Percentiles rank a stretch among this genome's conserved stretches.
phyloP scores from a whole-genome alignment of 2,329 filamentous ascomycete genomes.

The Ophiocordyceps sinensis region DNA sequence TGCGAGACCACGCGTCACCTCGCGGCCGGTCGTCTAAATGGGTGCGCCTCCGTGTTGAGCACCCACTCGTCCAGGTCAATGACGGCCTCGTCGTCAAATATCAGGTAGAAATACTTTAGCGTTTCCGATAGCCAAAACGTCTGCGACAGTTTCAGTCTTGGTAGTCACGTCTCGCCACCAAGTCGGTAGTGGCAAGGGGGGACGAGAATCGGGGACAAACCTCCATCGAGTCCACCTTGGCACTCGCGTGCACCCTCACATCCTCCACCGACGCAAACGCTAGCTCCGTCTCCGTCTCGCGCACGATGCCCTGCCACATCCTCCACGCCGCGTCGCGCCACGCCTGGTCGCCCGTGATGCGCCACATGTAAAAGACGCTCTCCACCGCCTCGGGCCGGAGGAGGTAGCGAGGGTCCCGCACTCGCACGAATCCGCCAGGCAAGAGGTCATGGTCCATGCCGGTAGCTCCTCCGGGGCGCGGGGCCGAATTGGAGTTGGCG shows the following conservation, averaged over 20 bases:
- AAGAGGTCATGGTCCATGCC: slow-evolving; percentile 5
- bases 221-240: slow-evolving; percentile 48
- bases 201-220: slow-evolving; percentile 4
- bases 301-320: slow-evolving; percentile 30
- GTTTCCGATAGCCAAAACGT: slow-evolving; percentile 65
- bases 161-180: neutral
- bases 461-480: slow-evolving; percentile 2
- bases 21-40: slow-evolving; percentile 21
- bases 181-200: neutral
- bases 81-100: slow-evolving; percentile 49
- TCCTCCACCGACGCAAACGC: slow-evolving; percentile 28
- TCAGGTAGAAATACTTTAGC: slow-evolving; percentile 63
- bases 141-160: slow-evolving; percentile 10
- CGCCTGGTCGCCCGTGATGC: slow-evolving; percentile 29
- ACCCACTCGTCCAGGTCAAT: slow-evolving; percentile 60
- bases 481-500: slow-evolving; percentile 6
- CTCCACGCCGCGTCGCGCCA: slow-evolving; percentile 31
- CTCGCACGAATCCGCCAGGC: slow-evolving; percentile 45
- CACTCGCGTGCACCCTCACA: slow-evolving; percentile 15
- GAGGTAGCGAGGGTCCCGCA: slow-evolving; percentile 34
- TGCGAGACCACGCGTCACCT: slow-evolving; percentile 1
- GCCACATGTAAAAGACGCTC: slow-evolving; percentile 38
- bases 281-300: slow-evolving; percentile 26
- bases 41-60: slow-evolving; percentile 43
- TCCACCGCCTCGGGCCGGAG: slow-evolving; percentile 38